A percentile compares a stretch with the other conserved stretches of the same genome.
Evolutionary conservation across 768 basidiomycete genomes (phyloP).

Genomic region (Mycena olivaceomarginata): DNA sequence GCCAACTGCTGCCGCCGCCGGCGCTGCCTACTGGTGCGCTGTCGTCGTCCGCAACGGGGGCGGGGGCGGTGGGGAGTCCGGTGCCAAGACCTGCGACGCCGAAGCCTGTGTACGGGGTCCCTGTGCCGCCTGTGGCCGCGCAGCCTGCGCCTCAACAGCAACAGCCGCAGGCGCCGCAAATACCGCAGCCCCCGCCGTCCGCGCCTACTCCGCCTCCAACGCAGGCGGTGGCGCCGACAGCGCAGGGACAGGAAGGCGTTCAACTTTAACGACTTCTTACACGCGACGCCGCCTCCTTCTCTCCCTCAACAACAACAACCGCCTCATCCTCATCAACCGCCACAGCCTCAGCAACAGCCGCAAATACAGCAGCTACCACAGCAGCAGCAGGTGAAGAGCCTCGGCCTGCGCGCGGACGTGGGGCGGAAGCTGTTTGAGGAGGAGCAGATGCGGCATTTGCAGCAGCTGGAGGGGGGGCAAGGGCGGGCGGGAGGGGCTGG

Average conservation of each 20-base stretch:
- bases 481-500: constrained; percentile 49
- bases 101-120: constrained; percentile 35
- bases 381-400: constrained; percentile 55
- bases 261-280: constrained; percentile 83
- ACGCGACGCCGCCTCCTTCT: constrained; percentile 81
- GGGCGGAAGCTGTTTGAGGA: constrained; percentile 84
- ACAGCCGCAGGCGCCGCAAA: constrained; percentile 42
- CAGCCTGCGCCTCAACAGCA: neutral
- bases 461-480: constrained; percentile 54
- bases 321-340: neutral
- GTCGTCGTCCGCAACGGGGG: too few species aligned
- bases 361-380: constrained; percentile 44
- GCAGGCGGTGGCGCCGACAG: neutral
- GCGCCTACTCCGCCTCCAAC: neutral
- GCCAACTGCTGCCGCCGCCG: constrained; percentile 50
- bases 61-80: neutral
- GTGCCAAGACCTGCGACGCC: constrained; percentile 31
- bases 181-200: constrained; percentile 12
- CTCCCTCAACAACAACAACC: constrained; percentile 14
- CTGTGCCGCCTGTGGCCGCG: neutral
- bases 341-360: constrained; percentile 47
- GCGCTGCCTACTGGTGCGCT: constrained; percentile 37
- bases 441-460: constrained; percentile 69
- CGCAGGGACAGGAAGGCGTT: constrained; percentile 56
- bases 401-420: constrained; percentile 77